Conservation (phyloP, 257 asterid species). For the Primulina huaijiensis region DNA sequence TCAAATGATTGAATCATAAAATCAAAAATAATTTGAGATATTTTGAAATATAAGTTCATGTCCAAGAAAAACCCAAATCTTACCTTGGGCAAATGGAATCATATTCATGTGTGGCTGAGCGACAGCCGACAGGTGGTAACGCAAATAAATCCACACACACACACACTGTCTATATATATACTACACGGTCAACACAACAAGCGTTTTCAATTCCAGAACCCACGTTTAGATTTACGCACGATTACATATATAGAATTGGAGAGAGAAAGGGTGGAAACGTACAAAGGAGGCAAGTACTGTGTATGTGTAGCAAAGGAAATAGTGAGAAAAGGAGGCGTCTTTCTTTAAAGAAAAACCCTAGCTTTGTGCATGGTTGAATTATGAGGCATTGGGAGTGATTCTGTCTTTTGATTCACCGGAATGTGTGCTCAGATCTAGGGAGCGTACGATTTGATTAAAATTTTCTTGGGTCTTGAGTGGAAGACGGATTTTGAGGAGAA, state of each 20-base stretch:
- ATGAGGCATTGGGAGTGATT: conserved; percentile 21
- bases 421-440: conserved; percentile 41
- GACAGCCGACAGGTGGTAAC: neutral
- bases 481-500: conserved; percentile 5
- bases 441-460: conserved; percentile 19
- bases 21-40: no score
- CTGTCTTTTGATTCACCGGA: conserved; percentile 14
- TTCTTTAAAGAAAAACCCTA: conserved; percentile 44
- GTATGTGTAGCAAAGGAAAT: conserved; percentile 9
- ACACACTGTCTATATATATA: neutral
- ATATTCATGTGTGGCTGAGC: neutral
- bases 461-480: conserved; percentile 23
- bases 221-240: neutral
- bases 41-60: no score
- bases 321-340: conserved; percentile 29
- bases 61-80: no score
- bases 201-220: neutral
- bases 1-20: no score
- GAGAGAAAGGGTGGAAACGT: neutral
- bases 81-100: neutral
- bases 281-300: neutral
- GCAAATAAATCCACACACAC: neutral
- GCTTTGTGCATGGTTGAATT: conserved; percentile 31
- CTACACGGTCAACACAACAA: neutral
- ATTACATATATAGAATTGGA: neutral